These are phyloP conservation scores for Lentinula novae-zelandiae DNA, from an alignment of 1,284 basidiomycete genomes.

Conservation along the genomic window DNA sequence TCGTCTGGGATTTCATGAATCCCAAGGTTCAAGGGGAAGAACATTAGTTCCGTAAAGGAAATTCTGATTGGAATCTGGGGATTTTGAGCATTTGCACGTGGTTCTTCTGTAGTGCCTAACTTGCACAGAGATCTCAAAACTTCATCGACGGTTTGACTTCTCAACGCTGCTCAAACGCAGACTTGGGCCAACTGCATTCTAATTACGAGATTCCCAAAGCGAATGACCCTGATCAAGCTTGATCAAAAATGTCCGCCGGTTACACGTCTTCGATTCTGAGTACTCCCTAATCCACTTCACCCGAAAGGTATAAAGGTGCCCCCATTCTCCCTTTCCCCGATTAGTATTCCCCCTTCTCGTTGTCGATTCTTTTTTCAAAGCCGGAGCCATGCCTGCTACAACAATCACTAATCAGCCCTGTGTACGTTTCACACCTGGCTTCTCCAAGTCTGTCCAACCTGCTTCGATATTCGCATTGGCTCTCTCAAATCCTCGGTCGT, in stretches of 20 bases:
- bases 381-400: slow-evolving; percentile 27
- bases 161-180: background rate
- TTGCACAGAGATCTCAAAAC: slow-evolving; percentile 1
- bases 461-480: slow-evolving; percentile 39
- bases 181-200: background rate
- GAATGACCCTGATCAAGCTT: background rate
- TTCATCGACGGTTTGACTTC: slow-evolving; percentile 9
- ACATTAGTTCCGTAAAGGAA: background rate
- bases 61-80: slow-evolving; percentile 4
- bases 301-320: slow-evolving; percentile 14
- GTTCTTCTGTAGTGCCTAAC: slow-evolving; percentile 3
- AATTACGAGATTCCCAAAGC: slow-evolving; percentile 4
- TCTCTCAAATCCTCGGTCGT: slow-evolving; percentile 39
- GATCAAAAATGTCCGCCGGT: slow-evolving; percentile 10
- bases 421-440: slow-evolving; percentile 32
- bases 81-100: slow-evolving; percentile 7
- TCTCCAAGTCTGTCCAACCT: slow-evolving; percentile 36
- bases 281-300: slow-evolving; percentile 3
- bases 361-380: background rate
- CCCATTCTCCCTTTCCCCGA: slow-evolving; percentile 12
- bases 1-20: background rate
- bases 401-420: slow-evolving; percentile 27
- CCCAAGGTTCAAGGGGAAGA: background rate
- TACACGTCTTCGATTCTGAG: slow-evolving; percentile 11
- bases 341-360: slow-evolving; percentile 1